A percentile compares a stretch with the other conserved stretches of the same genome.
These are phyloP conservation scores for Citrus mangshanensis DNA, from an alignment of 345 rosid genomes.

Conservation along the genomic window DNA sequence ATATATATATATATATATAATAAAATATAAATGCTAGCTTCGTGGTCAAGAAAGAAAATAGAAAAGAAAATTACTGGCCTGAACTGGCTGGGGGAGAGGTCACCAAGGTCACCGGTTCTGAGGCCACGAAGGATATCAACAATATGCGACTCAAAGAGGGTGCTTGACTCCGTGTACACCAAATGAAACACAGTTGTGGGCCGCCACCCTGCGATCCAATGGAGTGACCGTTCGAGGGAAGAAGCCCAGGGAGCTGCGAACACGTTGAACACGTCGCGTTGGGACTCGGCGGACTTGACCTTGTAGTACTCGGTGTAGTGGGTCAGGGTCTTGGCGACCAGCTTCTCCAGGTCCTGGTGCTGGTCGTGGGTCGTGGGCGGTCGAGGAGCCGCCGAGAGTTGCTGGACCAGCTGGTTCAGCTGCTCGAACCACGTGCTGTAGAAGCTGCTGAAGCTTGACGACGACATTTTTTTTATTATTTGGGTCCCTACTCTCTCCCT, in stretches of 20 bases:
- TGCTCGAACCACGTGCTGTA: slow-evolving; percentile 61
- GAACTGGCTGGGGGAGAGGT: slow-evolving; percentile 75
- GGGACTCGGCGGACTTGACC: slow-evolving; percentile 43
- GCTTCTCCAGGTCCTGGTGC: slow-evolving; percentile 26
- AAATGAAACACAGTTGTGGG: slow-evolving; percentile 82
- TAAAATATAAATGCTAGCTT: not conserved
- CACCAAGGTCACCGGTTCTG: slow-evolving; percentile 76
- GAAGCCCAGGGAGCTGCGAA: slow-evolving; percentile 78
- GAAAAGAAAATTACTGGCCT: slow-evolving; percentile 24
- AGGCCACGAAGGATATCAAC: slow-evolving; percentile 67
- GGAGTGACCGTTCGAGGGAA: slow-evolving; percentile 75
- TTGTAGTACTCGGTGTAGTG: slow-evolving; percentile 59
- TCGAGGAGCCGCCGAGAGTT: slow-evolving; percentile 43
- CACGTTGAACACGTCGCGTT: slow-evolving; percentile 48
- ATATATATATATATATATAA: too few species aligned
- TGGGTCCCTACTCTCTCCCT: too few species aligned
- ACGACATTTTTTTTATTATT: too few species aligned
- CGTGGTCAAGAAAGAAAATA: not conserved
- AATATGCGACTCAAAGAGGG: slow-evolving; percentile 68
- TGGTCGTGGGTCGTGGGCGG: slow-evolving; percentile 37
- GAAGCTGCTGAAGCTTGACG: slow-evolving; percentile 41
- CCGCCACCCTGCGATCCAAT: slow-evolving; percentile 81
- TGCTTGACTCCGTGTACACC: slow-evolving; percentile 77
- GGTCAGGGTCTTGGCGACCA: slow-evolving; percentile 44
- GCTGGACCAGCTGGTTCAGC: slow-evolving; percentile 45